Conservation (phyloP, 192 early-diverging fungal genomes). For the Piromyces finnis region DNA sequence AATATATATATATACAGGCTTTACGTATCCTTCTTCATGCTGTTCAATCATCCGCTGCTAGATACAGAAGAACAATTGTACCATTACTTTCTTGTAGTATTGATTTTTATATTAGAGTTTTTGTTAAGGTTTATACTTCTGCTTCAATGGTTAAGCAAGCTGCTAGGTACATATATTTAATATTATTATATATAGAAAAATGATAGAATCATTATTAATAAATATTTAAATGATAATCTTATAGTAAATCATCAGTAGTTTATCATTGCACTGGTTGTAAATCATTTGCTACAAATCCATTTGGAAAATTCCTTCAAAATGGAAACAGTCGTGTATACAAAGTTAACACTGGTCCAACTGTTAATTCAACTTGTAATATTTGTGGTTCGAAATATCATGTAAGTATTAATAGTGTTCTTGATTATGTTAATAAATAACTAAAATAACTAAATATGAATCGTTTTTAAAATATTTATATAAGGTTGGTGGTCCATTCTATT, state of each 20-base stretch:
- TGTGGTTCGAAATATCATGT: slow-evolving; percentile 60
- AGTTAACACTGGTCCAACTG: slow-evolving; percentile 36
- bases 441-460: no score
- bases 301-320: slow-evolving; percentile 45
- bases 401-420: no score
- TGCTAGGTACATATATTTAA: slow-evolving; percentile 29
- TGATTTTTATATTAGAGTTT: slow-evolving; percentile 94
- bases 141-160: slow-evolving; percentile 54
- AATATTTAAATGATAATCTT: not conserved
- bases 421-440: no score
- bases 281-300: slow-evolving; percentile 45
- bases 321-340: slow-evolving; percentile 41
- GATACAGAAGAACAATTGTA: slow-evolving; percentile 67
- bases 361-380: slow-evolving; percentile 41
- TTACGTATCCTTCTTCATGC: slow-evolving; percentile 75
- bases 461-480: slow-evolving; percentile 10
- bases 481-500: slow-evolving; percentile 85
- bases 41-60: slow-evolving; percentile 62
- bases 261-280: slow-evolving; percentile 77
- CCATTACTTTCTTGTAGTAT: slow-evolving; percentile 87
- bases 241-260: slow-evolving; percentile 59
- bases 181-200: no score
- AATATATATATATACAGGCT: no score
- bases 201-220: not conserved
- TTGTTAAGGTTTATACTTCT: slow-evolving; percentile 71